Conservation (phyloP, 225 moss, liverwort and hornwort genomes). For the Lunularia cruciata region DNA sequence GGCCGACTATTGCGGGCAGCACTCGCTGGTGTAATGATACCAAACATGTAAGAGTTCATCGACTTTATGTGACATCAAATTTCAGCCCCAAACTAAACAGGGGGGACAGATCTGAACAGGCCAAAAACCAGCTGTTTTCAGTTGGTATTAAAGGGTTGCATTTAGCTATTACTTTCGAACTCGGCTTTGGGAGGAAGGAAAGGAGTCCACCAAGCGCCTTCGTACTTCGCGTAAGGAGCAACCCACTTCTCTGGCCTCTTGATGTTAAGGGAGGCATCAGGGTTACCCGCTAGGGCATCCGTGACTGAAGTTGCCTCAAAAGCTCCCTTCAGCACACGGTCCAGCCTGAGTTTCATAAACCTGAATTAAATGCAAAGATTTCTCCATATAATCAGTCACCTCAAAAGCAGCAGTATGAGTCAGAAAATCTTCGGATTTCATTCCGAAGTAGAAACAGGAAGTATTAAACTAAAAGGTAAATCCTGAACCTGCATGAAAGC, state of each 20-base stretch:
- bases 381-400: no score
- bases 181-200: conserved; percentile 48
- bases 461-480: no score
- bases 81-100: conserved; percentile 10
- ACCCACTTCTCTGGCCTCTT: conserved; percentile 75
- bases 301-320: conserved; percentile 54
- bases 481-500: neutral
- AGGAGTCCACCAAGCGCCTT: conserved; percentile 95
- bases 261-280: conserved; percentile 51
- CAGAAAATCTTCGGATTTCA: no score
- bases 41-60: neutral
- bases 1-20: conserved; percentile 10
- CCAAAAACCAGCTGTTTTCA: conserved; percentile 20
- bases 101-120: neutral
- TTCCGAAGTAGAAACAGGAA: no score
- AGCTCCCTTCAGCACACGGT: conserved; percentile 79
- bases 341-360: conserved; percentile 58
- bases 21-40: conserved; percentile 6
- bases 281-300: conserved; percentile 68
- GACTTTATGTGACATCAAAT: conserved; percentile 1
- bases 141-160: neutral
- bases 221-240: conserved; percentile 92
- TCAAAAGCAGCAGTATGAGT: no score
- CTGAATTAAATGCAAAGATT: conserved; percentile 17
- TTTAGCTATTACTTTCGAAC: neutral